Evolutionary conservation across 2,329 filamentous ascomycete species (phyloP), one percentile per base, ranked within the genome.

Genomic region (Dactylellina drechsleri): DNA sequence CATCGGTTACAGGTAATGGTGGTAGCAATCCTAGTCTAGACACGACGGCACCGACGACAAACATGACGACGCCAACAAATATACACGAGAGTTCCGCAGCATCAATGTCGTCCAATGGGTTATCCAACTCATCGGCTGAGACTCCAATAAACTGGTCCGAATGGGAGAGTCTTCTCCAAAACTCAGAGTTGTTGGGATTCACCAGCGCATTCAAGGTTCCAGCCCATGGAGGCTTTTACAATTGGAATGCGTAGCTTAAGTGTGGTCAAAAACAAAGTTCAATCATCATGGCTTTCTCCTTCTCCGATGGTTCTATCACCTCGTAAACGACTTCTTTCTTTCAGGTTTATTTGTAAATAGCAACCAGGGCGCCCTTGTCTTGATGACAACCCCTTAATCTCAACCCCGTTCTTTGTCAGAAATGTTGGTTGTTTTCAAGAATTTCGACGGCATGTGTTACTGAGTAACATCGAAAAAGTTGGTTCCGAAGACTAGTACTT

Each of bases 71-170:
- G 5, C 58, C 52, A 53, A 68, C 50, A 41, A 31, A 49, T 26
- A 54, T 36, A 54, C 23, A 36, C 28, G 57, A 59, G 12, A 58
- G 20, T 36, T 18, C 43, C 16, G 52, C 52, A 10, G 43, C 71
- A 10, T 60, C 68, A 28, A 43, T 58, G 6, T 58, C 62, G 28
- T 36, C 70, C n/a, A 58, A 43, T 40, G 36, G 36, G 18, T 16
- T 58, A 45, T 41, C 54, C 7, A 45, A 18, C 7, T 53, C 57
- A 16, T 18, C 64, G 53, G 58, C 58, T 15, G 57, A 68, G 20
- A 75, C 64, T 15, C 71, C 71, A 28, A 75, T 75, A 64, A 75
- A 75, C 28, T 75, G 71, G 71, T 62, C 71, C 12, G 71, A 75
- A 31, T 75, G 71, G 71, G 71, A 75, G 45, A 68, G 28, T 43